Base-by-base conservation (phyloP, 805 yeast species). In the Cephaloascus fragrans region DNA sequence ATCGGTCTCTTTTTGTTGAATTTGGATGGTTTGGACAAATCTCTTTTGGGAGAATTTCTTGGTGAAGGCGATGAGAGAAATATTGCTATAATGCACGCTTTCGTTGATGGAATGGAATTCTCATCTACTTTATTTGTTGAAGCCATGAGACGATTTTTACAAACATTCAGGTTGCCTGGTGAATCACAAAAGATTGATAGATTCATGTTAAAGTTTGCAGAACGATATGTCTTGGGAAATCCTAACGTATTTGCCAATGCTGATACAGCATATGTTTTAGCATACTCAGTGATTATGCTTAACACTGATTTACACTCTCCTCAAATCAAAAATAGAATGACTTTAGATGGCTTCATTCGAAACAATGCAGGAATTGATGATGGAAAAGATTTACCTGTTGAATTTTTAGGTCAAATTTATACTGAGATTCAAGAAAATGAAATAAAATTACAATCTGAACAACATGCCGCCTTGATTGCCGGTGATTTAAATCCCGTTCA, bases 121-220 rank as follows among this genome's bases (percentile, higher is more conserved):
- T 62, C 71, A 4, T 69, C 70, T 26, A 56, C 71, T 47, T 65
- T 77, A 1, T 88, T 93, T 53, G 88, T 89, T 14, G 95, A 82
- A 48, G 94, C 97, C 0, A 66, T 93, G 64, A 74, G 98, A 47
- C 67, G 63, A 14, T 87, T 87, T 52, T 69, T 93, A 42, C 98
- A 94, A 53, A 71, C 77, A 36, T 94, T 93, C 63, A 72, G 98
- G 56, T 71, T 93, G 43, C 98, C 99, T 2, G 99, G 99, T 37
- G 99, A 93, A 62, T 89, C 96, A 4, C 99, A 93, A 62, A 90
- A 93, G 53, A 90, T 93, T 55, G 98, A 93, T 67, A 73, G 99
- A 49, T 87, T 80, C 55, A 86, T 94, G 96, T 74, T 93, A 56
- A 90, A 93, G 53, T 94, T 94, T 66, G 98, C 98, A 4, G 95